Evolutionary conservation across 2,329 filamentous ascomycete species (phyloP).

Genomic region (Fusarium zealandicum): DNA sequence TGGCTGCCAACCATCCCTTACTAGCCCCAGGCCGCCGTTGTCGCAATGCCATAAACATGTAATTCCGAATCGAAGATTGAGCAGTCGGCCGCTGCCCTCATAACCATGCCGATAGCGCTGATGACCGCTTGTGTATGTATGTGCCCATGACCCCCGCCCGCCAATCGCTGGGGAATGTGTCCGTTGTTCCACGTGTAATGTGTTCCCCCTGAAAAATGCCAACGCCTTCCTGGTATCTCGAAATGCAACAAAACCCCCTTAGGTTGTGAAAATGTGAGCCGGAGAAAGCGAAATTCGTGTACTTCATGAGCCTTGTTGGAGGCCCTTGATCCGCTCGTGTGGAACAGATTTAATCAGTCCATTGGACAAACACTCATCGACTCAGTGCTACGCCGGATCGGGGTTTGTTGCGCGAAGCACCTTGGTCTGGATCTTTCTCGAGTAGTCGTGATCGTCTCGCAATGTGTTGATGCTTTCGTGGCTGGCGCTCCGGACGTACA

Average conservation of each 20-base stretch:
- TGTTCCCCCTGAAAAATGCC: slow-evolving; percentile 37
- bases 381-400: slow-evolving; percentile 51
- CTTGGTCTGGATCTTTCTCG: slow-evolving; percentile 62
- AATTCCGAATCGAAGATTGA: slow-evolving; percentile 32
- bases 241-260: slow-evolving; percentile 44
- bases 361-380: slow-evolving; percentile 3
- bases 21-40: slow-evolving; percentile 19
- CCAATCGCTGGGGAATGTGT: slow-evolving; percentile 21
- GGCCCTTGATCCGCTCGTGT: slow-evolving; percentile 36
- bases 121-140: slow-evolving; percentile 27
- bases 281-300: slow-evolving; percentile 43
- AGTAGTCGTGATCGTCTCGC: slow-evolving; percentile 71
- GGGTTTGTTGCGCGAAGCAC: slow-evolving; percentile 70
- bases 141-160: slow-evolving; percentile 26
- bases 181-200: slow-evolving; percentile 34
- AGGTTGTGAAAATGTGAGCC: slow-evolving; percentile 34
- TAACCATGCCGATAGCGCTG: slow-evolving; percentile 32
- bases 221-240: slow-evolving; percentile 52
- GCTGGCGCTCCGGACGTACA: slow-evolving; percentile 66
- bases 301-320: slow-evolving; percentile 42
- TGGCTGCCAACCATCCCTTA: slow-evolving; percentile 1
- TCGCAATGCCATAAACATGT: slow-evolving; percentile 29
- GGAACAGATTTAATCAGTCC: slow-evolving; percentile 23
- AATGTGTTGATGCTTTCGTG: slow-evolving; percentile 70
- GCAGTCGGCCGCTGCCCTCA: slow-evolving; percentile 30